phyloP scores from a whole-genome alignment of 345 rosid species.

The Raphanus raphanistrum region DNA sequence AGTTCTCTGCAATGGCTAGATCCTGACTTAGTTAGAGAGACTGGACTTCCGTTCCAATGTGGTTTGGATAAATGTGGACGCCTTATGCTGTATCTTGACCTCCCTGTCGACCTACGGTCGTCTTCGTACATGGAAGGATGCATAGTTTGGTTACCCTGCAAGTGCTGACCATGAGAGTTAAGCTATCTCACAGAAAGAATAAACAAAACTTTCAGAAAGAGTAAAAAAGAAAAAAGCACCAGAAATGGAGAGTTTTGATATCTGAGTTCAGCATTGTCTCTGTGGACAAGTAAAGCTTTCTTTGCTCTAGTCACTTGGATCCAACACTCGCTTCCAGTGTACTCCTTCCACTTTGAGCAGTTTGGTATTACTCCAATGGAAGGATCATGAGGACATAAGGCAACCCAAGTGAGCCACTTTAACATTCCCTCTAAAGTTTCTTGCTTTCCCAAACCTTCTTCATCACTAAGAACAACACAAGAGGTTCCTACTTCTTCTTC shows the following conservation, averaged over 20 bases:
- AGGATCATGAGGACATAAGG: conserved; percentile 53
- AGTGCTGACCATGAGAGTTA: conserved; percentile 18
- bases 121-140: conserved; percentile 62
- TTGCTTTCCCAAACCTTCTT: conserved; percentile 23
- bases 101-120: conserved; percentile 34
- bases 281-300: conserved; percentile 42
- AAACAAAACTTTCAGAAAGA: background rate
- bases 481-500: conserved; percentile 37
- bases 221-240: conserved; percentile 32
- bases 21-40: conserved; percentile 29
- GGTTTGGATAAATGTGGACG: conserved; percentile 26
- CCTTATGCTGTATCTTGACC: conserved; percentile 42
- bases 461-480: conserved; percentile 25
- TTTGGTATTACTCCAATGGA: conserved; percentile 47
- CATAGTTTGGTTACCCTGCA: conserved; percentile 59
- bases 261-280: too few species aligned
- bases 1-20: conserved; percentile 10
- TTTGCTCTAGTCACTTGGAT: conserved; percentile 51
- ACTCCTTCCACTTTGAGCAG: conserved; percentile 46
- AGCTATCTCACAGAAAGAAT: background rate
- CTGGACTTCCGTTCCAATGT: conserved; percentile 37
- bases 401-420: conserved; percentile 60
- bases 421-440: conserved; percentile 51
- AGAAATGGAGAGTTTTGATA: conserved; percentile 4
- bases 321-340: conserved; percentile 42